Evolutionary conservation across 2,329 filamentous ascomycete genomes (phyloP), one percentile per base, ranked within the genome.

Genomic region (Fusarium sp.): DNA sequence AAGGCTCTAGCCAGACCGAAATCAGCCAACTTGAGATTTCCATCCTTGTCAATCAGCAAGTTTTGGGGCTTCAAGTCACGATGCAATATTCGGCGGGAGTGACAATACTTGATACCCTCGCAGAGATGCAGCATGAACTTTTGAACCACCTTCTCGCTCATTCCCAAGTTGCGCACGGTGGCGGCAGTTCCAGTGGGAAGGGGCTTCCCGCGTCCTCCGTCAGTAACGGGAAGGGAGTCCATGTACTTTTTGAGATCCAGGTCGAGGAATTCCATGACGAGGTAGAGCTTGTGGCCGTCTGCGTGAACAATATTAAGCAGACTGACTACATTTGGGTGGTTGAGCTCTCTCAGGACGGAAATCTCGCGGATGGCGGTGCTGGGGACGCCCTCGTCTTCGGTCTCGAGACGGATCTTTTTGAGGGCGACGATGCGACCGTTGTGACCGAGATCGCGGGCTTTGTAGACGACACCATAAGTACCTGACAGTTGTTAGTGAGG

Each of bases 221-320:
- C 92, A 75, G 86, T 91, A 58, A 95, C 90, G 4, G 94, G 94
- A 44, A 97, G 86, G 7, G 94, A 88, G 81, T 97, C 94, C 94
- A 97, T 97, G 82, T 97, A 97, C 81, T 97, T 97, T 84, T 98
- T 98, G 73, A 98, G 85, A 76, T 98, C 94, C 57, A 95, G 86
- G 77, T 97, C 94, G 71, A 97, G 91, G 81, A 93, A 97, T 79
- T 98, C 94, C 73, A 94, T 92, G 72, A 97, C 94, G 47, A 98
- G 91, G 81, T 97, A 97, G 48, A 98, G 89, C 84, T 97, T 98
- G 83, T 97, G 94, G 60, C 94, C 93, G 78, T 97, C 94, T 77
- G 94, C 94, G 79, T 97, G 94, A 52, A 98, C 94, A 71, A 97
- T 97, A 83, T 97, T 97, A 77, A 94, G 82, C 46, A 97, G 88